Evolutionary conservation across 345 rosid genomes (phyloP), one percentile per base, ranked within the genome.

Genomic region (Eutrema yunnanense): DNA sequence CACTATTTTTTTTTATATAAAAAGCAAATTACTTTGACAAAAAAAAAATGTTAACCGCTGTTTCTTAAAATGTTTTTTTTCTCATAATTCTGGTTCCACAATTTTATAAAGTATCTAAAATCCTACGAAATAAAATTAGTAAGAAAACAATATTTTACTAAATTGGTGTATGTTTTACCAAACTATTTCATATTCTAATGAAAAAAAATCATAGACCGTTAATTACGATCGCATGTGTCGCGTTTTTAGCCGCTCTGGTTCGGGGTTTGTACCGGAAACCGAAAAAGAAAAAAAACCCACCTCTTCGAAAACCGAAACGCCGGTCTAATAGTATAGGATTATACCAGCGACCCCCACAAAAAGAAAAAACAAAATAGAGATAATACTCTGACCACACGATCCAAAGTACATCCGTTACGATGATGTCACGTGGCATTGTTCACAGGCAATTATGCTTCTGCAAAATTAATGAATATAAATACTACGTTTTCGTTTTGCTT

Each of bases 291-390:
- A 42, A 19, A 33, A 50, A 5, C 0, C 4, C 46, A 63, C 71
- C 75, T 70, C 66, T 63, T 76, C 66, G 10, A 47, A 63, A 53
- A 48, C 61, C 38, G 66, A 63, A 55, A 55, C 59, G 75, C 8
- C 42, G 60, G 74, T 68, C n/a, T 37, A 54, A 29, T 67, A 34
- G 8, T 8, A 14, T 22, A 4, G 27, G 51, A 49, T 53, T 46
- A 26, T 7, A 52, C 70, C 62, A 55, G 7, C 43, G 38, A 43
- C 44, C 13, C 9, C 54, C 29, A 2, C 22, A 9, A 40, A 40
- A 3, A 22, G 2, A 0, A 16, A 16, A 16, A 16, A 16, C 16
- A 64, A 12, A 2, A 65, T 11, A 26, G n/a, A 51, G 32, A 53
- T 50, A 67, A 30, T 14, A 22, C 7, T 26, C 0, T 49, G 40